Evolutionary conservation across 2,329 filamentous ascomycete genomes (phyloP), one percentile per base, ranked within the genome.

Genomic region (Phyllosticta paracitricarpa): DNA sequence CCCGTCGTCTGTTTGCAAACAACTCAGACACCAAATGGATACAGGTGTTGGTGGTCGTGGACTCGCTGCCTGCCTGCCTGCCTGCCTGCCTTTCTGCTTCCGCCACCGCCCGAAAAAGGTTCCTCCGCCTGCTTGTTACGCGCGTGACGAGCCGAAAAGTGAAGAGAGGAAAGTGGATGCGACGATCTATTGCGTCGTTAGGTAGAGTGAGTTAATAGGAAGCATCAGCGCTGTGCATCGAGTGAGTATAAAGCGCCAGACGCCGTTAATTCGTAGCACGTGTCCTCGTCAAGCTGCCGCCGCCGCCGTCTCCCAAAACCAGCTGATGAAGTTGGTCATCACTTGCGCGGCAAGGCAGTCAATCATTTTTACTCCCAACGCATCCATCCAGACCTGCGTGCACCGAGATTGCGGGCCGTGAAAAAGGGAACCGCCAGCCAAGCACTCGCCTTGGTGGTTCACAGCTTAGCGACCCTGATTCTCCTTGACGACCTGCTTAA

Each of bases 401-500:
- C 33, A 22, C 19, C 19, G 19, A 22, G 19, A 22, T 40, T 9
- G 10, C 17, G 33, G 33, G 33, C 17, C 10, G 33, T 40, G 3
- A 4, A 6, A 14, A 14, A 14, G 10, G 33, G 17, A 14, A 9
- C 3, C 10, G 33, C 10, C 33, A 12, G 33, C 10, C 33, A 48
- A 48, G 14, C 17, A 17, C 40, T 17, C 40, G 40, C 40, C 40
- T 4, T 19, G 2, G 14, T 30, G 28, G 14, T n/a, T 14, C 40
- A n/a, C 1, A n/a, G 40, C 40, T 28, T 55, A 61, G 53, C 52
- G 58, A 8, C 54, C 58, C 6, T 89, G 90, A 74, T 97, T 96
- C 66, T 97, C 91, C 68, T 85, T 88, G 62, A 99, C 94, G 22
- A 96, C 87, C 63, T 89, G 86, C 71, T 85, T 86, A 64, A 99